These are phyloP conservation scores for Pseudocercospora crystallina DNA, from an alignment of 2,329 filamentous ascomycete species.

Conservation along the genomic window DNA sequence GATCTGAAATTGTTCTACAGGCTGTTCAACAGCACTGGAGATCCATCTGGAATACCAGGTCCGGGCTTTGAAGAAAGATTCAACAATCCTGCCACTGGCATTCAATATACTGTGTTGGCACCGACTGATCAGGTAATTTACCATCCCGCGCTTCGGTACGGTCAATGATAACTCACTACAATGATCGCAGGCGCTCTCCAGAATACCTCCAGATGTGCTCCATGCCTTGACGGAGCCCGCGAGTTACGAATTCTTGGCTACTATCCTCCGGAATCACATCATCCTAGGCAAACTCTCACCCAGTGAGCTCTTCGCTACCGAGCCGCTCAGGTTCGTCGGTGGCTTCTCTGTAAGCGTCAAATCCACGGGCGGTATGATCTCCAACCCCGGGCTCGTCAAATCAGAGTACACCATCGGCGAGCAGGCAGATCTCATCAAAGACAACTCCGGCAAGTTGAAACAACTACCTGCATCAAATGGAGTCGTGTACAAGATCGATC, in stretches of 20 bases:
- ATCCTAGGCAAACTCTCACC: slow-evolving; percentile 6
- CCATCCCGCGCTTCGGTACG: neutral
- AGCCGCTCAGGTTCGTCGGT: slow-evolving; percentile 6
- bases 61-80: slow-evolving; percentile 19
- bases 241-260: slow-evolving; percentile 14
- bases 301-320: neutral
- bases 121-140: slow-evolving; percentile 16
- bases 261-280: slow-evolving; percentile 17
- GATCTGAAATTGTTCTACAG: slow-evolving; percentile 15
- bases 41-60: slow-evolving; percentile 12
- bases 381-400: slow-evolving; percentile 11
- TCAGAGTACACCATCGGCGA: neutral
- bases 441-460: neutral
- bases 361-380: slow-evolving; percentile 7
- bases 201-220: slow-evolving; percentile 6
- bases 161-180: neutral
- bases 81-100: slow-evolving; percentile 11
- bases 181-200: slow-evolving; percentile 8
- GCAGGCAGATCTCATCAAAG: slow-evolving; percentile 11
- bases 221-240: slow-evolving; percentile 5
- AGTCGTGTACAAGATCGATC: slow-evolving; percentile 16
- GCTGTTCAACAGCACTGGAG: slow-evolving; percentile 16
- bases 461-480: slow-evolving; percentile 17
- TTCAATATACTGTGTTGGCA: slow-evolving; percentile 18
- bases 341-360: slow-evolving; percentile 14